A percentile compares a stretch with the other conserved stretches of the same genome.
phyloP scores from a whole-genome alignment of 345 rosid genomes.

The Barbarea vulgaris region DNA sequence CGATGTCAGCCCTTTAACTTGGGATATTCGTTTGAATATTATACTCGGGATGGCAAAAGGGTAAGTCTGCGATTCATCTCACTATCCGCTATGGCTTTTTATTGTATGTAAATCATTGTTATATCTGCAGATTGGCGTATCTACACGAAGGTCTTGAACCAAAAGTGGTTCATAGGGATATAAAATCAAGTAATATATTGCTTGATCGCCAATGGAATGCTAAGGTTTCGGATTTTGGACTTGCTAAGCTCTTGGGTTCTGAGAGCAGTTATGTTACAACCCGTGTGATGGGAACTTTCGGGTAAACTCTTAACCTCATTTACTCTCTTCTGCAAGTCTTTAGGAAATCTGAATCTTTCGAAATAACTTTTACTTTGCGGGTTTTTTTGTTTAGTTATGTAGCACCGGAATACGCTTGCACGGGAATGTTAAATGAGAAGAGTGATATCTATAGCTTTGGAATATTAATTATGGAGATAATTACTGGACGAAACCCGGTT shows the following conservation, averaged over 20 bases:
- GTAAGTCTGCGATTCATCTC: constrained; percentile 22
- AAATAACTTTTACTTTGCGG: not conserved
- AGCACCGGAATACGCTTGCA: constrained; percentile 96
- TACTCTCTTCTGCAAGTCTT: not conserved
- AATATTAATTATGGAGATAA: constrained; percentile 80
- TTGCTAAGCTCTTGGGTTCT: constrained; percentile 80
- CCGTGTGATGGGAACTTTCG: constrained; percentile 97
- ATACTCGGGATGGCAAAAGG: constrained; percentile 86
- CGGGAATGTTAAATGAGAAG: constrained; percentile 81
- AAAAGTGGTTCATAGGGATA: constrained; percentile 90
- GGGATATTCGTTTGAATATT: constrained; percentile 77
- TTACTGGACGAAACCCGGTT: constrained; percentile 89
- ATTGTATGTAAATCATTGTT: not conserved
- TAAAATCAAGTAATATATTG: constrained; percentile 85
- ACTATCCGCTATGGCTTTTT: not conserved
- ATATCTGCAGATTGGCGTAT: constrained; percentile 62
- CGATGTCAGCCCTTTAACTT: constrained; percentile 67
- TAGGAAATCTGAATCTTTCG: not conserved
- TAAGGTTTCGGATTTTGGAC: constrained; percentile 95
- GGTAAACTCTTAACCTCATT: constrained; percentile 45
- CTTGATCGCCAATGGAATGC: constrained; percentile 92
- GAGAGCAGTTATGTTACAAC: constrained; percentile 83
- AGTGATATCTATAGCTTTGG: constrained; percentile 90
- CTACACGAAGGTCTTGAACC: constrained; percentile 97
- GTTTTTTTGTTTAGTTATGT: constrained; percentile 57